Evolutionary conservation across 306 rosid species (phyloP).

Genomic region (Fragaria nilgerrensis): DNA sequence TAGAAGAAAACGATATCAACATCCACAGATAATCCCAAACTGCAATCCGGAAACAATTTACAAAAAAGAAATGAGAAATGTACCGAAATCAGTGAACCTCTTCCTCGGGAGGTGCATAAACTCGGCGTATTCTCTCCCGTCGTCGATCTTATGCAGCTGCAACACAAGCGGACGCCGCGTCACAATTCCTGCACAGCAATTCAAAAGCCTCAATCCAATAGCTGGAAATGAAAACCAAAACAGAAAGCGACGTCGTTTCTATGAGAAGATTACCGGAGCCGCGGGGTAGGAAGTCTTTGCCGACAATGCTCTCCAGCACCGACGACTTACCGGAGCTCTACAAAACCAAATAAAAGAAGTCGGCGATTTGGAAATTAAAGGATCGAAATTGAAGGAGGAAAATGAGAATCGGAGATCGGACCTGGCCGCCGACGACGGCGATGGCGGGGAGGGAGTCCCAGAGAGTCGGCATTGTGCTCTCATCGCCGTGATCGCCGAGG

Average conservation of each 20-base stretch:
- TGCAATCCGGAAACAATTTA: background rate
- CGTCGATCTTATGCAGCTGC: conserved; percentile 84
- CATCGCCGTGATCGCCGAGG: conserved; percentile 89
- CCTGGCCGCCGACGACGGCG: conserved; percentile 98
- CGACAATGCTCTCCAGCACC: conserved; percentile 89
- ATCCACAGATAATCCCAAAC: background rate
- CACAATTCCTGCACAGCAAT: conserved; percentile 65
- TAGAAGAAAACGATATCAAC: background rate
- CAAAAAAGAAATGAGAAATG: background rate
- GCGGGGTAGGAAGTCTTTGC: conserved; percentile 64
- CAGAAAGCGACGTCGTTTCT: background rate
- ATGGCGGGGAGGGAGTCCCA: conserved; percentile 97
- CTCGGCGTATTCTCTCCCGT: conserved; percentile 74
- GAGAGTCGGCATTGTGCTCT: conserved; percentile 72
- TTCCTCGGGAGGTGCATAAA: conserved; percentile 85
- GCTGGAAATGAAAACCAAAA: background rate
- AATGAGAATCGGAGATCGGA: conserved; percentile 11
- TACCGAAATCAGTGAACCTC: conserved; percentile 79
- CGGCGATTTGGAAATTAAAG: background rate
- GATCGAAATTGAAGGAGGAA: background rate
- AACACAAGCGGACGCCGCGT: conserved; percentile 92
- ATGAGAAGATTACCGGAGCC: conserved; percentile 27
- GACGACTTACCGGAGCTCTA: conserved; percentile 99
- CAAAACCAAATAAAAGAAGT: background rate
- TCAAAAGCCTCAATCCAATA: background rate